Conservation (phyloP, 768 basidiomycete species). For the Chalciporus chontae region DNA sequence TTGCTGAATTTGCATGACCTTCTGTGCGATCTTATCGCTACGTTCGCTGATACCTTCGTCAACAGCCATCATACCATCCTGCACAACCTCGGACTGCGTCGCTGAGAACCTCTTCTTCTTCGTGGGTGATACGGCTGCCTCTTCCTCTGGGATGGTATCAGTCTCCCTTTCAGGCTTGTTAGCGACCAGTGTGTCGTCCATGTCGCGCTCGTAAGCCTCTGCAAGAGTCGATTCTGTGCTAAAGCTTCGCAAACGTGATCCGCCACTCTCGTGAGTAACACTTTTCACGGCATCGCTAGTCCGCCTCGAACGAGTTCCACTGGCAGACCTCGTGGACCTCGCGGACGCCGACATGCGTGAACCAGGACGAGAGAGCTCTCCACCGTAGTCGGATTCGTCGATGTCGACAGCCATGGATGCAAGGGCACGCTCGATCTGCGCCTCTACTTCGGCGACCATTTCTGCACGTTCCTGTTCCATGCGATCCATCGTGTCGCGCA, state of each 20-base stretch:
- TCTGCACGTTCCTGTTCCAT: constrained; percentile 86
- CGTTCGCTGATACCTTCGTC: constrained; percentile 81
- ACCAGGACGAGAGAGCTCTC: constrained; percentile 51
- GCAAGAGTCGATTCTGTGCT: constrained; percentile 80
- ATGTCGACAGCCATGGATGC: constrained; percentile 82
- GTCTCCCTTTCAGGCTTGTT: constrained; percentile 42
- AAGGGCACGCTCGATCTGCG: constrained; percentile 84
- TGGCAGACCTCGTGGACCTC: constrained; percentile 40
- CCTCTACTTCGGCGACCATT: constrained; percentile 92
- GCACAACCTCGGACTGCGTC: constrained; percentile 55
- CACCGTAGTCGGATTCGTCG: constrained; percentile 66
- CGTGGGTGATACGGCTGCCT: constrained; percentile 35
- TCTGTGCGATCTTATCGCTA: constrained; percentile 85
- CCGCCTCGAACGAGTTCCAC: constrained; percentile 52
- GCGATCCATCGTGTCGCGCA: constrained; percentile 80
- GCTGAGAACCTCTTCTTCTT: constrained; percentile 82
- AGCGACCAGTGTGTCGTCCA: constrained; percentile 35
- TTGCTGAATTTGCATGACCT: constrained; percentile 85
- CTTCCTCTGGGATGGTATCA: constrained; percentile 56
- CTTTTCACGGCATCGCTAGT: constrained; percentile 56
- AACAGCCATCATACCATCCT: constrained; percentile 82
- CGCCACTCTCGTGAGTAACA: constrained; percentile 21
- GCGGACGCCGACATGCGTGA: constrained; percentile 65
- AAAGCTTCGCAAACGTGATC: constrained; percentile 59
- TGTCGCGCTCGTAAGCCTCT: constrained; percentile 53